Evolutionary conservation across 306 rosid species (phyloP), one percentile per base, ranked within the genome.

Genomic region (Acacia melanoxylon): DNA sequence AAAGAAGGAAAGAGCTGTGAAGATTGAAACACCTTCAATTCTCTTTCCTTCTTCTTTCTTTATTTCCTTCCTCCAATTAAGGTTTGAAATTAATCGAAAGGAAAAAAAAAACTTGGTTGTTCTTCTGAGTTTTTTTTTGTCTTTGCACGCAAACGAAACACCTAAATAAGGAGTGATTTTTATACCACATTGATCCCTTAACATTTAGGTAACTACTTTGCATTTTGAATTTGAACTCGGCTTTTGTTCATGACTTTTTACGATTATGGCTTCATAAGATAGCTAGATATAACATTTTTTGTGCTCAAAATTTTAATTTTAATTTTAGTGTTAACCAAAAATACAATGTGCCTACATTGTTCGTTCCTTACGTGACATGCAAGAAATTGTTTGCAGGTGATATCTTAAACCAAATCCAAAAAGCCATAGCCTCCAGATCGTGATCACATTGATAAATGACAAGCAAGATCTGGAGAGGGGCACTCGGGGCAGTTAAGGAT

Each of bases 401-500:
- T 29, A 29, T 29, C 40, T 62, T 20, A 12, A 25, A 25, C 37
- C 10, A 79, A 78, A 61, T 68, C 13, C 44, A 14, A 62, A 37
- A 62, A 69, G 6, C 67, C 41, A 35, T 5, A 45, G 68, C 10
- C 49, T 10, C 61, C 52, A 61, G 80, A 81, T 63, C 54, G 24
- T 31, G 15, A 2, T 54, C 74, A 31, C 22, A 11, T 40, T 12
- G 16, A 0, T 65, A 77, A 15, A 93, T 93, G 98, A 84, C 86
- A 24, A 89, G 94, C 86, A 90, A 82, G 80, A 84, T 95, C 7
- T 86, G 90, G 85, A 87, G 83, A 81, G 99, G 97, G 17, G 69
- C 69, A 63, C 78, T 95, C 33, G 98, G 96, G 40, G 97, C 93
- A 16, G 98, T 95, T 10, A 95, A 95, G 90, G 99, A 95, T 87